phyloP scores from a whole-genome alignment of 2,329 filamentous ascomycete species.

The Stagonosporopsis chrysanthemi region DNA sequence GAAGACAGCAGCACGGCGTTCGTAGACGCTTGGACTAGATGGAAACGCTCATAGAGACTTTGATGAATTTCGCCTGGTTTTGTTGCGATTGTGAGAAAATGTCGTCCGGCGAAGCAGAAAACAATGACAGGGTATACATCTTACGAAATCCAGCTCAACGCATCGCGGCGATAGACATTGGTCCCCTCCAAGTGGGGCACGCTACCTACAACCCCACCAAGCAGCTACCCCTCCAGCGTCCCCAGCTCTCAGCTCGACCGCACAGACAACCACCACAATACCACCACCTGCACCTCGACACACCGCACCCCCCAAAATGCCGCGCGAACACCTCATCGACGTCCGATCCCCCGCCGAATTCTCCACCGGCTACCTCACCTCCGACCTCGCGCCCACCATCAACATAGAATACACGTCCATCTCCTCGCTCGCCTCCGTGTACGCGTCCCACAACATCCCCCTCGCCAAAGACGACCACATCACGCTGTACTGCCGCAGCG shows the following conservation, averaged over 20 bases:
- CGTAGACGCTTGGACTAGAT: constrained; percentile 16
- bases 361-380: constrained; percentile 40
- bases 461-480: constrained; percentile 41
- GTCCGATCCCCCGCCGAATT: constrained; percentile 49
- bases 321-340: constrained; percentile 42
- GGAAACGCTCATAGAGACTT: not conserved
- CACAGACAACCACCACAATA: not conserved
- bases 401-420: constrained; percentile 51
- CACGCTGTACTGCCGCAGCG: constrained; percentile 49
- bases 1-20: not conserved
- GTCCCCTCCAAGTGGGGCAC: not conserved
- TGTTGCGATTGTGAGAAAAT: too few relatives aligned
- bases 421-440: constrained; percentile 33
- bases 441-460: constrained; percentile 25
- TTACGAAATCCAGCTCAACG: too few relatives aligned
- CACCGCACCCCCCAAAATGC: constrained; percentile 5
- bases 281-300: too few relatives aligned
- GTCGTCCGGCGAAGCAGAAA: too few relatives aligned
- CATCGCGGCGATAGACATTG: not conserved
- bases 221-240: not conserved
- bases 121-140: too few relatives aligned
- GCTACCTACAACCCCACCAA: not conserved
- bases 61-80: not conserved
- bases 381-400: constrained; percentile 36
- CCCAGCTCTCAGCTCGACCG: not conserved